Base-by-base conservation (phyloP, 495 filamentous ascomycete genomes). In the Mytilinidion resinicola region DNA sequence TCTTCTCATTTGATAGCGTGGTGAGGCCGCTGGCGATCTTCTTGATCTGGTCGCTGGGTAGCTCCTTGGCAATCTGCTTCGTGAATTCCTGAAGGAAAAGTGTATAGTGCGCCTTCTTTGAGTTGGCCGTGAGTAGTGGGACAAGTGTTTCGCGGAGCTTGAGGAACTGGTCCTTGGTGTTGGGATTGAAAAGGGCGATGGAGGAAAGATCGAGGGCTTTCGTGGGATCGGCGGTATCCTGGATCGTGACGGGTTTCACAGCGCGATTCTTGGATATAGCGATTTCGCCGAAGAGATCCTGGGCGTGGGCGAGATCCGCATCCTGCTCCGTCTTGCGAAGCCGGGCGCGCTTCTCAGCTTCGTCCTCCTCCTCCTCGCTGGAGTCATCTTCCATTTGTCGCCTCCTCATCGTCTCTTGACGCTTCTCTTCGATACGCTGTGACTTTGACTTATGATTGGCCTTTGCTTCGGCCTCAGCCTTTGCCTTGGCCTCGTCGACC, bases 1-100 rank as follows among this genome's bases (percentile, higher is more conserved):
- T 89, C 81, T 93, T 96, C 82, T 99, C 95, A 68, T 99, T 99
- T 65, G 88, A 80, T 49, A 96, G 77, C 10, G 87, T 85, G 19
- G 90, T 92, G 67, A 97, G 72, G 33, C 82, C 81, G 74, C 85
- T 92, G 3, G 90, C 82, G 56, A 96, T 81, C 79, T 96, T 96
- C 83, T 96, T 95, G 69, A 96, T 90, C 74, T 97, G 90, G 54
- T 89, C 84, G 67, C 87, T 92, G 9, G 86, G 81, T 56, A 97
- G 73, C 47, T 97, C 95, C 76, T 91, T 93, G 61, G 83, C 82
- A 15, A 99, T 77, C 67, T 87, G 83, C 77, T 93, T 95, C 21
- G 81, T 70, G 69, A 97, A 95, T 65, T 97, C 95, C 72, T 91
- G 89, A 53, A 93, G 75, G 79, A 96, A 97, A 20, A 93, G 66